These are phyloP conservation scores for Nannizzia gypsea DNA, from an alignment of 2,329 filamentous ascomycete species.

Conservation along the genomic window DNA sequence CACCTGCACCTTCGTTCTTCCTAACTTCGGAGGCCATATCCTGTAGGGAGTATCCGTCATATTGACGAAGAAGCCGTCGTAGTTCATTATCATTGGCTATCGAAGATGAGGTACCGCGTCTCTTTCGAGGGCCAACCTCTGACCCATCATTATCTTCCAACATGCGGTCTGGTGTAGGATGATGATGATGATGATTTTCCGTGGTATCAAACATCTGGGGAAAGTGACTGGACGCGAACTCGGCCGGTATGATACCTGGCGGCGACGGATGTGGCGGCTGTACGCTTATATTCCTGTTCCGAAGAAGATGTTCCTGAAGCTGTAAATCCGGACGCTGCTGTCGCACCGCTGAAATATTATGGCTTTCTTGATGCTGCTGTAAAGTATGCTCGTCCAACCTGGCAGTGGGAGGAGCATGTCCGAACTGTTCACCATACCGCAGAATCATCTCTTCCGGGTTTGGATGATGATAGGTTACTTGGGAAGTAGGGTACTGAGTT, in stretches of 20 bases:
- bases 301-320: slow-evolving; percentile 26
- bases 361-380: slow-evolving; percentile 21
- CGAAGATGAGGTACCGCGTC: slow-evolving; percentile 37
- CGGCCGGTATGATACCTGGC: slow-evolving; percentile 21
- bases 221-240: slow-evolving; percentile 28
- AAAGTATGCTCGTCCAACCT: slow-evolving; percentile 28
- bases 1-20: slow-evolving; percentile 38
- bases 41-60: slow-evolving; percentile 34
- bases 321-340: slow-evolving; percentile 28
- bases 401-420: slow-evolving; percentile 25
- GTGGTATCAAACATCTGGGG: slow-evolving; percentile 32
- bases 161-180: slow-evolving; percentile 26
- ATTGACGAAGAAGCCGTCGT: slow-evolving; percentile 36
- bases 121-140: slow-evolving; percentile 33
- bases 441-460: slow-evolving; percentile 37
- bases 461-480: slow-evolving; percentile 26
- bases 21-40: slow-evolving; percentile 40
- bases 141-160: slow-evolving; percentile 34
- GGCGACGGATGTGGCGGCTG: slow-evolving; percentile 24
- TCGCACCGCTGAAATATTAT: slow-evolving; percentile 23
- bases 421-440: slow-evolving; percentile 34
- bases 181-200: slow-evolving; percentile 23
- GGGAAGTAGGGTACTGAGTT: slow-evolving; percentile 23
- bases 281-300: slow-evolving; percentile 20
- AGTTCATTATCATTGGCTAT: slow-evolving; percentile 39